phyloP scores from a whole-genome alignment of 116 monocot genomes.

The Phalaenopsis hybrid region DNA sequence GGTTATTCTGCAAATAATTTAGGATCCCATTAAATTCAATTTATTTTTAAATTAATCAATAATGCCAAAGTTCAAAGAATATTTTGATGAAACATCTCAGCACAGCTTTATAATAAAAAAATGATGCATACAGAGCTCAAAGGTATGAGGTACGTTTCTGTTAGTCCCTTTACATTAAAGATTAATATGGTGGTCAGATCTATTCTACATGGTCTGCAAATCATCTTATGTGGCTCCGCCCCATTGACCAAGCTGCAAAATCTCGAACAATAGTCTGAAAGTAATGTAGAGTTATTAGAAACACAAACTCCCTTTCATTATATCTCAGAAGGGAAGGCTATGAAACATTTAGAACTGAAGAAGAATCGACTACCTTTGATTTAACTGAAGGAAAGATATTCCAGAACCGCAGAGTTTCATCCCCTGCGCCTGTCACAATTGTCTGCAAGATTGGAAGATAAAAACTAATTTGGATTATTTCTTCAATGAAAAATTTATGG shows the following conservation, averaged over 20 bases:
- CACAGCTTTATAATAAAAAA: no score
- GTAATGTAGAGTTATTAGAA: not conserved
- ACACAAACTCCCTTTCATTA: not conserved
- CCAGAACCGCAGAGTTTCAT: slow-evolving; percentile 96
- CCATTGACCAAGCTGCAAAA: slow-evolving; percentile 65
- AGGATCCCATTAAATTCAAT: no score
- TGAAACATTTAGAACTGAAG: no score
- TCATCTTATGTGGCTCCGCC: slow-evolving; percentile 73
- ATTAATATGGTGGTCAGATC: no score
- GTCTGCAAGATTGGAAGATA: slow-evolving; percentile 37
- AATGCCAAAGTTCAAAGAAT: no score
- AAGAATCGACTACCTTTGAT: slow-evolving; percentile 29
- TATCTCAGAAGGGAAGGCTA: not conserved
- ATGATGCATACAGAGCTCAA: no score
- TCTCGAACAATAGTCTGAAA: slow-evolving; percentile 58
- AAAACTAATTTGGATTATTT: not conserved
- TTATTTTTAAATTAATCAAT: no score
- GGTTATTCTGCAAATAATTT: no score
- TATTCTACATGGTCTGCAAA: not conserved
- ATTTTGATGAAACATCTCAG: no score
- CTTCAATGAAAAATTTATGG: not conserved
- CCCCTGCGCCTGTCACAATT: slow-evolving; percentile 92
- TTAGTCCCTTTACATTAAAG: no score
- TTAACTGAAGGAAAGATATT: slow-evolving; percentile 82
- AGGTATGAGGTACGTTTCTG: no score